Conservation (phyloP, 192 early-diverging fungal species). For the Rhizophagus prolifer region DNA sequence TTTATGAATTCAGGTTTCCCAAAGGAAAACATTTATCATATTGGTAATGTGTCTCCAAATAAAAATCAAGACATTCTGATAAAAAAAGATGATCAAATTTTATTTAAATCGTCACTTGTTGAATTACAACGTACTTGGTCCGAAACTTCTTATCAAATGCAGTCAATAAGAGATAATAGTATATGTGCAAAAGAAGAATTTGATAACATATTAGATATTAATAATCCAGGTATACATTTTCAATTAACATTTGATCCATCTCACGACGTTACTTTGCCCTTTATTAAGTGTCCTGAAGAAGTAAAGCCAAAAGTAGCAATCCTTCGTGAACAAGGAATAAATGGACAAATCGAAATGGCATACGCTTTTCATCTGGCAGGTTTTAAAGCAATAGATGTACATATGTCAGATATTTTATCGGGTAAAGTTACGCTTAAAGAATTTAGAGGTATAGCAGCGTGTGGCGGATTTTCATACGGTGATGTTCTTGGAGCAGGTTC, state of each 20-base stretch:
- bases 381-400: slow-evolving; percentile 92
- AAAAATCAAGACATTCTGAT: slow-evolving; percentile 56
- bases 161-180: slow-evolving; percentile 87
- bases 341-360: slow-evolving; percentile 93
- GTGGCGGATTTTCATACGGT: slow-evolving; percentile 98
- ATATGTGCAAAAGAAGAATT: slow-evolving; percentile 83
- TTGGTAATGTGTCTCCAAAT: slow-evolving; percentile 59
- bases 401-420: slow-evolving; percentile 93
- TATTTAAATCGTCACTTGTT: slow-evolving; percentile 61
- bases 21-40: slow-evolving; percentile 46
- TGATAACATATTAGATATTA: slow-evolving; percentile 62
- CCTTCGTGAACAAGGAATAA: slow-evolving; percentile 97
- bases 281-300: slow-evolving; percentile 33
- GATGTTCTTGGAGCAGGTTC: slow-evolving; percentile 98
- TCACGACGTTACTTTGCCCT: slow-evolving; percentile 39
- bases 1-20: slow-evolving; percentile 59
- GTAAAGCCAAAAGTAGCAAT: slow-evolving; percentile 84
- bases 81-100: slow-evolving; percentile 36
- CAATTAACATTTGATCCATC: slow-evolving; percentile 80
- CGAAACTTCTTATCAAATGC: slow-evolving; percentile 91
- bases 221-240: slow-evolving; percentile 79
- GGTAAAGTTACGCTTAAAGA: slow-evolving; percentile 59
- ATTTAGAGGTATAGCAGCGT: slow-evolving; percentile 89
- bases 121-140: slow-evolving; percentile 83
- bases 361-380: slow-evolving; percentile 93